Conservation (phyloP, 768 basidiomycete species). For the Pleurotus platypus region DNA sequence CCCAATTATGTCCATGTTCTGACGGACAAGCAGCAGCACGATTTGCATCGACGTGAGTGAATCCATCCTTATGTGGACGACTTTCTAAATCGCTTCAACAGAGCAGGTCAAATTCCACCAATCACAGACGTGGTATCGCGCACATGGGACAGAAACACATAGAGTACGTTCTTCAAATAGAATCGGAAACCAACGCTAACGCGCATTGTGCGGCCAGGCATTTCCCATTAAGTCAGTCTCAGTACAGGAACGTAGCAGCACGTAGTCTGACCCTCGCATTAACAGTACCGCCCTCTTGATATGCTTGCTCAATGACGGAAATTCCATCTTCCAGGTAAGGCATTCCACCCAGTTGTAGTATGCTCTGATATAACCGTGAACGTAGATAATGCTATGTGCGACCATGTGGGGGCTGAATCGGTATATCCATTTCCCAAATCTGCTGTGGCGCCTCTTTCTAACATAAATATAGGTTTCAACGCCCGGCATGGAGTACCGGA, state of each 20-base stretch:
- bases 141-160: conserved; percentile 82
- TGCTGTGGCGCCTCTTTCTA: not conserved
- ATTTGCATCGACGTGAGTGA: conserved; percentile 60
- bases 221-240: conserved; percentile 60
- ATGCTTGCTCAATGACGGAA: conserved; percentile 68
- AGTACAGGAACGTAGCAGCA: not conserved
- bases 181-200: no score
- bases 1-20: conserved; percentile 70
- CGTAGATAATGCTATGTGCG: conserved; percentile 60
- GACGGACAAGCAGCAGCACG: conserved; percentile 58
- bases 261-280: conserved; percentile 3
- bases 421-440: conserved; percentile 22
- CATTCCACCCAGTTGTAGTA: not conserved
- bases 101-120: conserved; percentile 69
- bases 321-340: conserved; percentile 74
- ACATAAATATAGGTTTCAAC: conserved; percentile 40
- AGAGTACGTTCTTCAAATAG: conserved; percentile 36
- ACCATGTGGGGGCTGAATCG: conserved; percentile 81
- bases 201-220: conserved; percentile 37
- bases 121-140: conserved; percentile 81
- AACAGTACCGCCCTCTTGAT: conserved; percentile 66
- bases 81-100: conserved; percentile 19
- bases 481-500: conserved; percentile 70
- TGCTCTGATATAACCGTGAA: conserved; percentile 1
- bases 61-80: not conserved